Evolutionary conservation across 1,284 basidiomycete species (phyloP), one percentile per base, ranked within the genome.

Genomic region (Irpex sp.): DNA sequence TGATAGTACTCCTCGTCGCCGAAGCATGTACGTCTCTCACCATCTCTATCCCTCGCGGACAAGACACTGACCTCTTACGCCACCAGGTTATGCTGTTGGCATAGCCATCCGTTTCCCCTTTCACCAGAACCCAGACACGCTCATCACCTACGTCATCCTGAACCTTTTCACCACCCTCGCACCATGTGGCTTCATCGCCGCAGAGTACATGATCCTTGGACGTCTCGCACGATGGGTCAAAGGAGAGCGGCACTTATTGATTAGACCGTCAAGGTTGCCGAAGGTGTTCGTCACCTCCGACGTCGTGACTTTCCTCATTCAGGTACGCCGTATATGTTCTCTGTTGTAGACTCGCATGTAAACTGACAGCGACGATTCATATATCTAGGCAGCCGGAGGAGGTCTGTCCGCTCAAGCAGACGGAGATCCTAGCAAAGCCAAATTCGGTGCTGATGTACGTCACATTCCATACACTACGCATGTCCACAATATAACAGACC

Each of bases 111-210:
- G 85, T 44, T 85, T 79, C 60, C 80, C 75, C 54, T 70, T 83
- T 49, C 76, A 84, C 71, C 57, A 66, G 5, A 65, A 79, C 67
- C 80, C 79, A 2, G 78, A 79, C 36, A 61, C 15, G 11, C 15
- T 65, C 58, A 58, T 58, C 34, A 62, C 70, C 4, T 62, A 96
- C 58, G 72, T 96, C 63, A 83, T 96, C 64, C 93, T 96, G 75
- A 93, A 94, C 0, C 76, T 96, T 15, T 95, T 96, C 73, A 84
- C 87, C 3, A 84, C 93, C 65, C 81, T 94, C 17, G 80, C 86
- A 81, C 88, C 90, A 8, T 91, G 89, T 67, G 88, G 87, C n/a
- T 91, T 91, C 75, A 85, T 91, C 62, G 89, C 89, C 5, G 84
- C 86, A 34, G 82, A 88, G 70, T 91, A 92, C 67, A 79, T 91